A percentile compares a stretch with the other conserved stretches of the same genome.
phyloP scores from a whole-genome alignment of 176 grass and related monocot genomes.

The Eleusine coracana region DNA sequence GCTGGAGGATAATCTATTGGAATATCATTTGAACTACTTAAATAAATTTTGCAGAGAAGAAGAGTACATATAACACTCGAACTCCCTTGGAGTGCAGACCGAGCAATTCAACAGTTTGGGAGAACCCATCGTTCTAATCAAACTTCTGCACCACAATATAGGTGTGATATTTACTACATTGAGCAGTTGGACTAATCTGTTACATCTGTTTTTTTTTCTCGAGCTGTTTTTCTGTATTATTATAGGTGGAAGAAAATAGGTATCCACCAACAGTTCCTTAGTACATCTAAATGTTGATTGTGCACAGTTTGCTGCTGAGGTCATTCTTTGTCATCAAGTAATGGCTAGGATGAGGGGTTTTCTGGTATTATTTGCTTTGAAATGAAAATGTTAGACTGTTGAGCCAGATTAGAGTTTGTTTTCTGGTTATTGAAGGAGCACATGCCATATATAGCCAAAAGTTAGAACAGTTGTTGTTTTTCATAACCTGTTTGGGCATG shows the following conservation, averaged over 20 bases:
- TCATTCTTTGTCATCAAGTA: neutral
- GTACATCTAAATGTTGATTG: slow-evolving; percentile 28
- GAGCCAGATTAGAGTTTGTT: slow-evolving; percentile 2
- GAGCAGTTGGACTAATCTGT: neutral
- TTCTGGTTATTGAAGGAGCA: slow-evolving; percentile 1
- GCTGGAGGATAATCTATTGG: neutral
- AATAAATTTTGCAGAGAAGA: slow-evolving; percentile 64
- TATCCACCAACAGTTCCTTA: neutral
- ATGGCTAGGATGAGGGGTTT: slow-evolving; percentile 17
- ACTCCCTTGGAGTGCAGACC: slow-evolving; percentile 98
- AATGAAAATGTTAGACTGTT: slow-evolving; percentile 8
- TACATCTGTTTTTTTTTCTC: neutral
- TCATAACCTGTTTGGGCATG: slow-evolving; percentile 10
- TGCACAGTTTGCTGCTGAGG: neutral
- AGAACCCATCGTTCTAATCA: slow-evolving; percentile 99
- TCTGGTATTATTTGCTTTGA: slow-evolving; percentile 31
- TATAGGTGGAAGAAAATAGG: neutral
- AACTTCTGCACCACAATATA: slow-evolving; percentile 97
- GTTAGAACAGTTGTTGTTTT: slow-evolving; percentile 28
- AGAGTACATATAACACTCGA: slow-evolving; percentile 99
- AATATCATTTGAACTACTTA: slow-evolving; percentile 18
- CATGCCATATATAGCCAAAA: slow-evolving; percentile 9
- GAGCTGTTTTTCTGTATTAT: neutral
- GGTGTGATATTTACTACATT: slow-evolving; percentile 48
- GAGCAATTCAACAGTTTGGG: slow-evolving; percentile 97